Base-by-base conservation (phyloP, 1,284 basidiomycete genomes). In the Boletus mariae region DNA sequence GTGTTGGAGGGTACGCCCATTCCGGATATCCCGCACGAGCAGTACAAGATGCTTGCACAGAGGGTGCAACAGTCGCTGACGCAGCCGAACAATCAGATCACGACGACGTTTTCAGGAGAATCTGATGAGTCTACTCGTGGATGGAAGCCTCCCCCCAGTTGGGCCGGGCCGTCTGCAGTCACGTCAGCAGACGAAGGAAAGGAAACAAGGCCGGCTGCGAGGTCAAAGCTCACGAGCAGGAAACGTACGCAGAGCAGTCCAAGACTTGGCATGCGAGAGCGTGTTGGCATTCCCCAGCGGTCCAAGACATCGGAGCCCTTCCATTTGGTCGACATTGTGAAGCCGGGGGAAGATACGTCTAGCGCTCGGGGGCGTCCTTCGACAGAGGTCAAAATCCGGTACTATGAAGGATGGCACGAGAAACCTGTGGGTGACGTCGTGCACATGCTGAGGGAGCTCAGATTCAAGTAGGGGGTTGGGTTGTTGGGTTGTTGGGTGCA, bases 361-460 rank as follows among this genome's bases (percentile, higher is more conserved):
- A 17, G 37, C 29, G 37, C 20, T 20, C 20, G 20, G 20, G 2
- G 20, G 11, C 17, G 17, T 45, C 29, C 31, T 20, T 34, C 44
- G n/a, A 11, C 44, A 23, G 41, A 44, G 15, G 55, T 68, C 8
- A 59, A 41, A 38, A 46, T 69, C 25, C 53, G 59, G 25, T 49
- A 46, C 13, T 54, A 47, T 23, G 50, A 61, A 26, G 50, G 44
- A 17, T 68, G 66, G 65, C 43, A 63, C 25, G 65, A 69, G 48
- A 61, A 47, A 35, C 47, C 51, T 17, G 23, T 67, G 49, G 43
- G 28, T 2, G 69, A 71, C 17, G 59, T 71, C 20, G 66, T 71
- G 8, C 67, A 65, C 20, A 53, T 52, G 37, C 23, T 68, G 29
- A 66, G 66, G 52, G 51, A 53, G 17, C 60, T 68, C 37, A 69